These are phyloP conservation scores for Yamadazyma dendronema DNA, from an alignment of 1,139 yeast genomes.

Conservation along the genomic window DNA sequence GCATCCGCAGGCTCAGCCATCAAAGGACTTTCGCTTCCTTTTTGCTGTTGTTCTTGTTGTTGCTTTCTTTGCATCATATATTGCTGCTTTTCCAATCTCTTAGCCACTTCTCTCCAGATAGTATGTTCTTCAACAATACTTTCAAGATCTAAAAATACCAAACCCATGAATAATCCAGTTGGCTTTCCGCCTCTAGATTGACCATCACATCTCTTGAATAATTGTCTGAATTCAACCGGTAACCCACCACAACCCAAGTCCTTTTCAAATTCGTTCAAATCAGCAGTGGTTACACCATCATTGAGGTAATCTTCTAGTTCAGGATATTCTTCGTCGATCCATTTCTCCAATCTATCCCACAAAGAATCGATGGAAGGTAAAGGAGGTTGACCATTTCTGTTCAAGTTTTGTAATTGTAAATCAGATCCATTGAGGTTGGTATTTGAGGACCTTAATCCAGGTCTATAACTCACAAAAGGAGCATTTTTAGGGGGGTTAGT, in stretches of 20 bases:
- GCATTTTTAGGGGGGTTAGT: slow-evolving; percentile 10
- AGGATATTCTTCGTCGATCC: slow-evolving; percentile 78
- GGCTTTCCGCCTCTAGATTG: slow-evolving; percentile 77
- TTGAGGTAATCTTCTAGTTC: slow-evolving; percentile 73
- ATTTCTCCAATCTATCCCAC: slow-evolving; percentile 71
- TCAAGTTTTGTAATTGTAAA: slow-evolving; percentile 41
- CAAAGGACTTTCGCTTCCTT: slow-evolving; percentile 5
- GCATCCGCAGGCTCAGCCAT: slow-evolving; percentile 14
- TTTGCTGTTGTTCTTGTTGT: slow-evolving; percentile 8
- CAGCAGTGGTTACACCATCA: slow-evolving; percentile 71
- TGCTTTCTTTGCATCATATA: slow-evolving; percentile 31
- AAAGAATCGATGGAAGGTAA: slow-evolving; percentile 68
- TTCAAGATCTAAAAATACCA: slow-evolving; percentile 69
- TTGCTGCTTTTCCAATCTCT: slow-evolving; percentile 45
- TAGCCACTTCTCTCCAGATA: slow-evolving; percentile 71
- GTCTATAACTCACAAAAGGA: slow-evolving; percentile 33
- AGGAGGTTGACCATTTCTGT: slow-evolving; percentile 59
- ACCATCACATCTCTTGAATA: slow-evolving; percentile 76
- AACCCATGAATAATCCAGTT: slow-evolving; percentile 71
- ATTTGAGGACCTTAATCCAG: slow-evolving; percentile 36
- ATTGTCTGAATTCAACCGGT: slow-evolving; percentile 75
- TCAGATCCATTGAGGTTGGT: slow-evolving; percentile 32
- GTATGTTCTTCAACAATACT: slow-evolving; percentile 66
- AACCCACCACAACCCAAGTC: slow-evolving; percentile 63
- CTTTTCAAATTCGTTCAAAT: slow-evolving; percentile 72